These are phyloP conservation scores for Trichoderma aggressivum DNA, from an alignment of 2,329 filamentous ascomycete species.

Conservation along the genomic window DNA sequence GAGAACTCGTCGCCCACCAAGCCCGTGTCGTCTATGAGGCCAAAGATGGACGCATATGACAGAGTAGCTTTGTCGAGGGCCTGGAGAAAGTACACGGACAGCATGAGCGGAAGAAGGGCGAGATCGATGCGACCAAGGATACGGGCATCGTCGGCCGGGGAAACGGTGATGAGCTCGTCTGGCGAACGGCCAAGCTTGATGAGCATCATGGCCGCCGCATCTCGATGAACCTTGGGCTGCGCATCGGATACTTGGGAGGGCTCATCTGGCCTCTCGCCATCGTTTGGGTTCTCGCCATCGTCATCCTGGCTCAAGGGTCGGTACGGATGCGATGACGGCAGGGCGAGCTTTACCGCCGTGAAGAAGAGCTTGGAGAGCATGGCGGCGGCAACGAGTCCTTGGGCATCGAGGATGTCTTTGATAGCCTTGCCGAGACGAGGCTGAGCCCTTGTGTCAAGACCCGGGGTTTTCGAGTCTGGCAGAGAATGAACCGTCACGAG, in stretches of 20 bases:
- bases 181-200: slow-evolving; percentile 38
- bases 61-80: slow-evolving; percentile 61
- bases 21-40: slow-evolving; percentile 55
- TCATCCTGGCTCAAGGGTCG: slow-evolving; percentile 27
- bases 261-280: slow-evolving; percentile 5
- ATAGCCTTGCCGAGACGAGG: neutral
- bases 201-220: slow-evolving; percentile 46
- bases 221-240: slow-evolving; percentile 29
- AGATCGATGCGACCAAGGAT: slow-evolving; percentile 40
- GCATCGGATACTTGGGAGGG: neutral
- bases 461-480: too few relatives aligned
- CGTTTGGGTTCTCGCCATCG: slow-evolving; percentile 16
- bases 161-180: slow-evolving; percentile 32
- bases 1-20: slow-evolving; percentile 57
- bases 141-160: slow-evolving; percentile 34
- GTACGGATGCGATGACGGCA: slow-evolving; percentile 24
- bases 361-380: slow-evolving; percentile 17
- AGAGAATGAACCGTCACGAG: neutral
- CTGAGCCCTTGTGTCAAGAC: neutral
- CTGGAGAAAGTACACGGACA: slow-evolving; percentile 62
- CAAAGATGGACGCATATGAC: slow-evolving; percentile 61
- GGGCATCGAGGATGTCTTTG: neutral
- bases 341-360: neutral
- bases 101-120: slow-evolving; percentile 44
- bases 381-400: neutral